Evolutionary conservation across 306 rosid genomes (phyloP), one percentile per base, ranked within the genome.

Genomic region (Senna siamea): DNA sequence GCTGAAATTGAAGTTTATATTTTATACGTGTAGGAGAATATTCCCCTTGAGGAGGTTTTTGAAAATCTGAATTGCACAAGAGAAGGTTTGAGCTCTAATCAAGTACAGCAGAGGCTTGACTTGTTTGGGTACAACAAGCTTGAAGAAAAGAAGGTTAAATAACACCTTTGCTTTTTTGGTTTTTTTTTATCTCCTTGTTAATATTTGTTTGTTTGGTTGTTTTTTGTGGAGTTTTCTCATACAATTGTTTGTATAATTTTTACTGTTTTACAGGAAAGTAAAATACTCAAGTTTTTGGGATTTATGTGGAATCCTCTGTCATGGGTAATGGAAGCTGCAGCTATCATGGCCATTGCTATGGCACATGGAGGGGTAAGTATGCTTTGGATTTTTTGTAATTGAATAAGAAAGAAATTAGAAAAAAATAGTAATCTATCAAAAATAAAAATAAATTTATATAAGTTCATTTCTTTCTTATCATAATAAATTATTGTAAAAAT

Each of bases 281-380:
- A 89, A 70, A 1, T 85, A 6, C 61, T 89, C 9, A 89, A 87
- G 78, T 89, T 89, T 70, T 78, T 89, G 84, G 85, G 95, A 1
- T 87, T 89, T 75, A 89, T 85, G 95, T 87, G 95, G 95, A 89
- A 89, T 83, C 95, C 92, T 76, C 70, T 89, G 10, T 89, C 91
- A 74, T 89, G 94, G 94, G 91, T 89, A 13, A 89, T 89, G 91
- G 95, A 87, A 85, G 95, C 91, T 66, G 92, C 90, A 64, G 88
- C 92, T 69, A 7, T 89, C 76, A 85, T 87, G 86, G 95, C 95
- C 77, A 76, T 89, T 79, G 87, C 44, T 58, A 75, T 89, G 72
- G 80, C 95, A 52, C 95, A 87, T 41, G 81, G 81, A 77, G 86
- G 88, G 83, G 95, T 89, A 79, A 80, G 57, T 68, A n/a, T n/a